Base-by-base conservation (phyloP, 495 filamentous ascomycete species). In the Aspergillus taichungensis region DNA sequence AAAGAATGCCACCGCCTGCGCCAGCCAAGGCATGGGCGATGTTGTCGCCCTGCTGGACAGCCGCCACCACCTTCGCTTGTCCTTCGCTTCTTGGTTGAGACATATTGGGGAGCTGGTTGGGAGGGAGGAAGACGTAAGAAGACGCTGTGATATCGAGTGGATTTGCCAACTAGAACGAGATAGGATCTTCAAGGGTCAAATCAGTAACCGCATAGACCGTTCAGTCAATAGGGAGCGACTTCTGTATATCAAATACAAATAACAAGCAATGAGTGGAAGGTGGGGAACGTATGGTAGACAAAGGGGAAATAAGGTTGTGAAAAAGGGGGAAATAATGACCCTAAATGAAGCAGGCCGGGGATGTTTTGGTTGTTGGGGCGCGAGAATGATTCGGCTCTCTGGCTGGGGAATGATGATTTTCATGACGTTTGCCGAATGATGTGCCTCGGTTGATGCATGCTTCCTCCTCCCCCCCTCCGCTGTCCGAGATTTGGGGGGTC, bases 1-100 rank as follows among this genome's bases (percentile, higher is more conserved):
- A 95, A 13, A 97, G 73, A 28, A 97, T 79, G 30, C 92, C 92
- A 49, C 92, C 92, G 46, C 92, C 87, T 33, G 87, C 87, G 42
- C 89, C 89, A 35, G 87, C 83, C 46, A 94, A 72, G 42, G 88
- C 85, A 66, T 95, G 87, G 41, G 90, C 84, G 58, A 94, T 84
- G 64, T 95, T 92, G 69, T 94, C 88, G 55, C 85, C 88, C 58
- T 90, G 85, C 46, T 86, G 80, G 7, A 69, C 65, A 11, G 74
- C 73, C 40, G 66, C 58, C 41, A 53, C 59, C 10, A 57, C 60
- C 49, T 64, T 70, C 34, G 62, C 61, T 28, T 63, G 56, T 13
- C 59, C 51, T 30, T 63, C 54, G 38, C 57, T 51, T 34, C 53
- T 56, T 10, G 65, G 49, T 49, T 67, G 61, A 57, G 69, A 70